These are phyloP conservation scores for Xylaria sp. DNA, from an alignment of 2,329 filamentous ascomycete genomes.

Conservation along the genomic window DNA sequence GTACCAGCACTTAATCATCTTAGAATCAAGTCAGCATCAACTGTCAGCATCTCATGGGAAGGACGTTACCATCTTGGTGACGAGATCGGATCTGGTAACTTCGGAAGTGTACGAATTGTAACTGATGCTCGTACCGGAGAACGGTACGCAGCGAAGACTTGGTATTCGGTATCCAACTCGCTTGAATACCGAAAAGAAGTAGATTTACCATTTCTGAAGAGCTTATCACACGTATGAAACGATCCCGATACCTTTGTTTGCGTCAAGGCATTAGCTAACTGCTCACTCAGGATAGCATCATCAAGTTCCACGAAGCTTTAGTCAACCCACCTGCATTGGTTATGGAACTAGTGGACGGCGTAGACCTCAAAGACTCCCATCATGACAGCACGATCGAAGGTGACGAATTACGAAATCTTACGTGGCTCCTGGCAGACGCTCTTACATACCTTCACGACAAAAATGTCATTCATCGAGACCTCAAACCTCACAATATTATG, in stretches of 20 bases:
- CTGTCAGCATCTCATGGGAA: too few species aligned
- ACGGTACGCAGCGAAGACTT: too few species aligned
- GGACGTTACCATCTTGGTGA: background rate
- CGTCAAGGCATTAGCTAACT: background rate
- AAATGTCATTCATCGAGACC: slow-evolving; percentile 18
- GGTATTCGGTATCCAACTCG: too few species aligned
- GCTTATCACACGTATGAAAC: background rate
- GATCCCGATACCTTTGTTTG: background rate
- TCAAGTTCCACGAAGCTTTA: background rate
- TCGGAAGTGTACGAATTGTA: too few species aligned
- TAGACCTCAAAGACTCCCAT: background rate
- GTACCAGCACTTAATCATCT: too few species aligned
- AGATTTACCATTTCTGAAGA: background rate
- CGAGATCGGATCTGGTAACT: background rate
- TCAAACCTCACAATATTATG: slow-evolving; percentile 26
- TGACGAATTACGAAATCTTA: background rate
- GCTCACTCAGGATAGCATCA: slow-evolving; percentile 3
- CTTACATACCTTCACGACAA: slow-evolving; percentile 4
- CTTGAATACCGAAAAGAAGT: background rate
- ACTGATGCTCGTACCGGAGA: too few species aligned
- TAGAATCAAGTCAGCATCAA: too few species aligned
- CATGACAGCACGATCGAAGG: rapidly evolving
- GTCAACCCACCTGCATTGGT: background rate
- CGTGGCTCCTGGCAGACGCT: slow-evolving; percentile 2
- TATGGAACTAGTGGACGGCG: slow-evolving; percentile 17